Base-by-base conservation (phyloP, 176 grass and related monocot species). In the Zoysia japonica region DNA sequence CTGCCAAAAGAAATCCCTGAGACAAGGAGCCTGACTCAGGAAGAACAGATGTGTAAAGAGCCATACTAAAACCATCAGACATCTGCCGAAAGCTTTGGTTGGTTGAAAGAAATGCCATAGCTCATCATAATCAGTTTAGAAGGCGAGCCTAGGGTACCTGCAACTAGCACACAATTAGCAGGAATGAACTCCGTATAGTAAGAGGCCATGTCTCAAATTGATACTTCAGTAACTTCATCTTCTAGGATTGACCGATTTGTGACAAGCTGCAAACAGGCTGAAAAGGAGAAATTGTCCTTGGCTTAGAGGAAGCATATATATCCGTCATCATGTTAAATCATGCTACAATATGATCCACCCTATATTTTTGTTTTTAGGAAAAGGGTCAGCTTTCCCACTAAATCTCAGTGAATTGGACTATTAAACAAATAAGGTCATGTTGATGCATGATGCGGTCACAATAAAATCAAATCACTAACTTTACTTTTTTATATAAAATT, bases 81-180 rank as follows among this genome's bases (percentile, higher is more conserved):
- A 38, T 77, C 71, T 45, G 78, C 87, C 59, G 77, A 89, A 89
- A 89, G 77, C 46, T 81, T 85, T 77, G 65, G 80, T 19, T 67
- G 49, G n/a, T 72, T 48, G 13, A 85, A 68, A 75, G 36, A 86
- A 65, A 84, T 82, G 43, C 48, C 76, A 40, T 55, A 15, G 61
- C 17, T 63, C 61, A 51, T 57, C 37, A 53, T 20, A 41, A 70
- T 71, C 38, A 57, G 41, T 74, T 67, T 41, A 50, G 11, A 79
- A 80, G 61, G 61, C 61, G 43, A 68, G 2, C 17, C 19, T 45
- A 78, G 48, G 15, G 14, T 68, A 47, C 20, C 49, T 79, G 3
- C 42, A 70, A 19, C 14, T 41, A 10, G 63, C 50, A 11, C 12
- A 59, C 45, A 17, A 40, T 12, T 65, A 59, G 38, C 3, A 41